phyloP scores from a whole-genome alignment of 257 asterid genomes.

The Lithospermum erythrorhizon region DNA sequence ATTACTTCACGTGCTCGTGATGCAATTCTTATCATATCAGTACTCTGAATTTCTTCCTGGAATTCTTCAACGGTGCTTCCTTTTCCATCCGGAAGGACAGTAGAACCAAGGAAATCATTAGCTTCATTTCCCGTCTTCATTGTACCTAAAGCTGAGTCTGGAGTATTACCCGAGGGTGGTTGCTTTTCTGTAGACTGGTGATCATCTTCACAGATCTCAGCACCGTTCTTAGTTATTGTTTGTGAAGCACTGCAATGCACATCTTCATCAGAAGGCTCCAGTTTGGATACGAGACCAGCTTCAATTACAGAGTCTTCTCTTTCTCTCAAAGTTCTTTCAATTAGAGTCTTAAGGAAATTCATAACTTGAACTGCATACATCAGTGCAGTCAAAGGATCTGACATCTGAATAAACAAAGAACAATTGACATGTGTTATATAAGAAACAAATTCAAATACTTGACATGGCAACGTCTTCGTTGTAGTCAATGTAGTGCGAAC shows the following conservation, averaged over 20 bases:
- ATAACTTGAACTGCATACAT: slow-evolving; percentile 52
- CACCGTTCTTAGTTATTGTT: slow-evolving; percentile 6
- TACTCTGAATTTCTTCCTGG: background rate
- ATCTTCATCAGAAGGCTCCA: slow-evolving; percentile 24
- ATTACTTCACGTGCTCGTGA: slow-evolving; percentile 2
- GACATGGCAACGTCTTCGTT: background rate
- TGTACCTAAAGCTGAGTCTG: slow-evolving; percentile 15
- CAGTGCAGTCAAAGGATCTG: slow-evolving; percentile 49
- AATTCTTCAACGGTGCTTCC: background rate
- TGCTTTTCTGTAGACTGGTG: slow-evolving; percentile 8
- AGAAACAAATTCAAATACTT: background rate
- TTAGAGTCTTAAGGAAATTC: slow-evolving; percentile 46
- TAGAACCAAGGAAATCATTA: slow-evolving; percentile 5
- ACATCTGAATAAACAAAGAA: slow-evolving; percentile 21
- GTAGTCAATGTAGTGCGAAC: too few relatives aligned
- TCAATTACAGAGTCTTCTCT: slow-evolving; percentile 29
- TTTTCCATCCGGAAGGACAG: slow-evolving; percentile 9
- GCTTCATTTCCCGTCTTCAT: slow-evolving; percentile 15
- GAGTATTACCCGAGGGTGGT: background rate
- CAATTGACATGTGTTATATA: background rate
- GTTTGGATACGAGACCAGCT: slow-evolving; percentile 1
- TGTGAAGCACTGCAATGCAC: slow-evolving; percentile 14
- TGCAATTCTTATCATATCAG: slow-evolving; percentile 10
- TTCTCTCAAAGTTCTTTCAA: slow-evolving; percentile 36
- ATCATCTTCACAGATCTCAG: slow-evolving; percentile 14